phyloP scores from a whole-genome alignment of 2,329 filamentous ascomycete genomes.

The Neurospora sp. region DNA sequence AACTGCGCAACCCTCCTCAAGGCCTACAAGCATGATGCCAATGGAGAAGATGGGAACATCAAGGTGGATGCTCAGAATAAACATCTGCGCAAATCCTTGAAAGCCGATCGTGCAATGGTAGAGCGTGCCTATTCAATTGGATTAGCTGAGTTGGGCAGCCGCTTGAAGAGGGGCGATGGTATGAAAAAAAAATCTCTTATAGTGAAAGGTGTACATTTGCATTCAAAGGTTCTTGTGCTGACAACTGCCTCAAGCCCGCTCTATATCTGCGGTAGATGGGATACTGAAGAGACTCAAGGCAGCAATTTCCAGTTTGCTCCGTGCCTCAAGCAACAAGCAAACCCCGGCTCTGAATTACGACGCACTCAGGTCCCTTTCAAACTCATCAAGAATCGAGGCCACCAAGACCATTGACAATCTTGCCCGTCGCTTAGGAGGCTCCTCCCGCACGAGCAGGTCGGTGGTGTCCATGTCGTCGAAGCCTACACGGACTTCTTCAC shows the following conservation, averaged over 20 bases:
- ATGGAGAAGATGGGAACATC: conserved; percentile 8
- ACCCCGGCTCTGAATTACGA: conserved; percentile 32
- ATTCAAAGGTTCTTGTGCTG: neutral
- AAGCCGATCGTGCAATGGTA: conserved; percentile 30
- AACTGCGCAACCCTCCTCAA: conserved; percentile 34
- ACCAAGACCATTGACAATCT: conserved; percentile 38
- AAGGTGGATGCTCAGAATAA: conserved; percentile 17
- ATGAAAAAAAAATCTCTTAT: conserved; percentile 15
- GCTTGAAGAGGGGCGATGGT: conserved; percentile 39
- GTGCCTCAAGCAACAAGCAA: conserved; percentile 24
- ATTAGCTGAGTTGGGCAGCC: conserved; percentile 29
- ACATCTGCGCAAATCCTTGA: conserved; percentile 27
- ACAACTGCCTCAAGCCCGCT: conserved; percentile 22
- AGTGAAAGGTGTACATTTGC: neutral
- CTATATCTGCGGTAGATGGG: conserved; percentile 29
- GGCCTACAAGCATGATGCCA: conserved; percentile 19
- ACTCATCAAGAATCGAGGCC: conserved; percentile 36
- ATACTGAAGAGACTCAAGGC: conserved; percentile 33
- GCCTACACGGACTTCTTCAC: neutral
- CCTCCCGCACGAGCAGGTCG: conserved; percentile 13
- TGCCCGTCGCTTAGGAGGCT: conserved; percentile 25
- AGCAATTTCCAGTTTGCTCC: conserved; percentile 30
- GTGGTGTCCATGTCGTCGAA: conserved; percentile 10
- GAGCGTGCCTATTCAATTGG: conserved; percentile 31
- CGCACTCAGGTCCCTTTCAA: conserved; percentile 36